Evolutionary conservation across 805 yeast genomes (phyloP).

Genomic region (Wickerhamiella shivajii): DNA sequence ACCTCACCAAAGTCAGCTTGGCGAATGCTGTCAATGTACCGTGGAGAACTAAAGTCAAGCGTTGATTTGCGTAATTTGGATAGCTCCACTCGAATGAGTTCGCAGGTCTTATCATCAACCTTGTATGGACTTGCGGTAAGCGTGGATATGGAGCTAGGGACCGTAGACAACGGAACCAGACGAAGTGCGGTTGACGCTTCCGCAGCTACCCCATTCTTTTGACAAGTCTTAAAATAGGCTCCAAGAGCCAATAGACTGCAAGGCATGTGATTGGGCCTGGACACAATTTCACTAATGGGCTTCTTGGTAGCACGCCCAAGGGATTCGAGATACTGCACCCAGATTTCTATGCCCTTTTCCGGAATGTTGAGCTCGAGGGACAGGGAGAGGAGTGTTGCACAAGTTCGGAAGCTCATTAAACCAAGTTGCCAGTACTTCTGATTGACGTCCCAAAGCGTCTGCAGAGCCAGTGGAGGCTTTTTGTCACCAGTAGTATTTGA

Average conservation of each 20-base stretch:
- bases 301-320: conserved; percentile 11
- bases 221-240: conserved; percentile 21
- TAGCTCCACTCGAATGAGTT: too few relatives aligned
- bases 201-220: conserved; percentile 10
- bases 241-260: conserved; percentile 24
- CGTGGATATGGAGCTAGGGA: conserved; percentile 17
- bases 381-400: conserved; percentile 16
- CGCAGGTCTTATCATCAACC: too few relatives aligned
- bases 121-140: not conserved
- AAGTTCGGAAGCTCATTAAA: too few relatives aligned
- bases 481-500: too few relatives aligned
- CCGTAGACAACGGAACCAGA: conserved; percentile 19
- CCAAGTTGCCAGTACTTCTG: too few relatives aligned
- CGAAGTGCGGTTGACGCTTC: conserved; percentile 14
- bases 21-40: conserved; percentile 15
- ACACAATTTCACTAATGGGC: conserved; percentile 12
- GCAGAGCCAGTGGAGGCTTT: too few relatives aligned
- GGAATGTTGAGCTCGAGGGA: conserved; percentile 17
- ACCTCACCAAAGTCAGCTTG: conserved; percentile 18
- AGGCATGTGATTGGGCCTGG: conserved; percentile 16
- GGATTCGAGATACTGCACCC: conserved; percentile 24
- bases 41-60: conserved; percentile 15
- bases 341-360: conserved; percentile 20
- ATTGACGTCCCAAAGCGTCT: too few relatives aligned
- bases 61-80: conserved; percentile 9